Evolutionary conservation across 305 asterid species (phyloP).

Genomic region (Plantago coronopus): DNA sequence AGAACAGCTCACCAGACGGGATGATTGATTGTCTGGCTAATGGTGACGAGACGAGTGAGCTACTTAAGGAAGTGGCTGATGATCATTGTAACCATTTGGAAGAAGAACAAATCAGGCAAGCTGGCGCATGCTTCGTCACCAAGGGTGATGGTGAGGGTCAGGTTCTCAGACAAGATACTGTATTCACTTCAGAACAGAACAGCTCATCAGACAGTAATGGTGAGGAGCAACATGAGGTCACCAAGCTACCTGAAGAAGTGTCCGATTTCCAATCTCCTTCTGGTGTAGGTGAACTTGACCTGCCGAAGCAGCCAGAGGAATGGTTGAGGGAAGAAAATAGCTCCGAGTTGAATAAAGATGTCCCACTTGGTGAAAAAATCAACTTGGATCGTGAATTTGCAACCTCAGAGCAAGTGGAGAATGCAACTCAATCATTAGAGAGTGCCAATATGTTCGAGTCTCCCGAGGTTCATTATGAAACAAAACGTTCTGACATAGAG

Average conservation of each 20-base stretch:
- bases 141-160: no score
- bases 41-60: slow-evolving; percentile 10
- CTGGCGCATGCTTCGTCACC: no score
- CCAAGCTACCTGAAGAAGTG: slow-evolving; percentile 24
- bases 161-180: no score
- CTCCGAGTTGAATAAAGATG: slow-evolving; percentile 15
- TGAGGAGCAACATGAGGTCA: slow-evolving; percentile 7
- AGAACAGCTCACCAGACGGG: neutral
- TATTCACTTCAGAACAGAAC: neutral
- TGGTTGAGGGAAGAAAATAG: slow-evolving; percentile 3
- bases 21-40: neutral
- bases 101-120: slow-evolving; percentile 1
- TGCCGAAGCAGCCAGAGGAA: neutral
- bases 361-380: slow-evolving; percentile 3
- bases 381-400: neutral
- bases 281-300: slow-evolving; percentile 12
- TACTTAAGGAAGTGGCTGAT: slow-evolving; percentile 21
- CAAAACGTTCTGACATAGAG: neutral
- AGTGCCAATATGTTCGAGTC: slow-evolving; percentile 1
- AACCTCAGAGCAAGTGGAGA: slow-evolving; percentile 4
- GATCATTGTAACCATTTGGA: slow-evolving; percentile 6
- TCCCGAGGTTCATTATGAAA: slow-evolving; percentile 7
- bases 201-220: neutral
- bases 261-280: slow-evolving; percentile 1
- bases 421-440: slow-evolving; percentile 9